These are phyloP conservation scores for Beauveria pseudobassiana DNA, from an alignment of 2,329 filamentous ascomycete genomes.

Conservation along the genomic window DNA sequence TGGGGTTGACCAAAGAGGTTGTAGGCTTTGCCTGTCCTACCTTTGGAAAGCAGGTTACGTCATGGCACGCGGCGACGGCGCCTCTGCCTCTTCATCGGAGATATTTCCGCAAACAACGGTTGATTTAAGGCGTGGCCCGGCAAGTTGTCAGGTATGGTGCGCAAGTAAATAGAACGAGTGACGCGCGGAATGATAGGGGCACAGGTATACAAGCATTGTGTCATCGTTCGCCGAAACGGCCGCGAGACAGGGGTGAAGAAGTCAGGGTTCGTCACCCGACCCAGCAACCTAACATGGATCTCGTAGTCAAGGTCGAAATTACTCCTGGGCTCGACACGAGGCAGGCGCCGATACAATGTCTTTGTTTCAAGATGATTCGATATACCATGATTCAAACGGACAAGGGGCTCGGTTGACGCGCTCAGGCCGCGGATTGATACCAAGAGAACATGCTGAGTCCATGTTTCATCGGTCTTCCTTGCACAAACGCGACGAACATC, in stretches of 20 bases:
- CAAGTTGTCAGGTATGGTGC: not conserved
- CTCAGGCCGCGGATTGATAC: not conserved
- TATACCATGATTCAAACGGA: not conserved
- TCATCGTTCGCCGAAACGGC: slow-evolving; percentile 1
- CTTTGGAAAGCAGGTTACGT: too few species aligned
- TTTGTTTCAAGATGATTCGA: not conserved
- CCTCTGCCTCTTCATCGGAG: not conserved
- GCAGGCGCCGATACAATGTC: not conserved
- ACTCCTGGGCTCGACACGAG: not conserved
- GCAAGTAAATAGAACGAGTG: not conserved
- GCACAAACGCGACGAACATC: not conserved
- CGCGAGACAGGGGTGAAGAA: not conserved
- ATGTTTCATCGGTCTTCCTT: not conserved
- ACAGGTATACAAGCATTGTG: not conserved
- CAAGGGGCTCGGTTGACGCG: not conserved
- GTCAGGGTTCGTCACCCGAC: not conserved
- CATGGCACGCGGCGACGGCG: not conserved
- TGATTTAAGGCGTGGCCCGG: not conserved
- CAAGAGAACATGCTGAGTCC: too few species aligned
- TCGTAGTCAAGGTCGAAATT: not conserved
- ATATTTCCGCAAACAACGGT: not conserved
- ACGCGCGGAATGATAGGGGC: not conserved
- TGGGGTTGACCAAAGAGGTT: not conserved
- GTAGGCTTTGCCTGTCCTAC: not conserved
- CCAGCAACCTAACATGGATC: not conserved